phyloP scores from a whole-genome alignment of 495 filamentous ascomycete genomes.

The Aspergillus sclerotioniger region DNA sequence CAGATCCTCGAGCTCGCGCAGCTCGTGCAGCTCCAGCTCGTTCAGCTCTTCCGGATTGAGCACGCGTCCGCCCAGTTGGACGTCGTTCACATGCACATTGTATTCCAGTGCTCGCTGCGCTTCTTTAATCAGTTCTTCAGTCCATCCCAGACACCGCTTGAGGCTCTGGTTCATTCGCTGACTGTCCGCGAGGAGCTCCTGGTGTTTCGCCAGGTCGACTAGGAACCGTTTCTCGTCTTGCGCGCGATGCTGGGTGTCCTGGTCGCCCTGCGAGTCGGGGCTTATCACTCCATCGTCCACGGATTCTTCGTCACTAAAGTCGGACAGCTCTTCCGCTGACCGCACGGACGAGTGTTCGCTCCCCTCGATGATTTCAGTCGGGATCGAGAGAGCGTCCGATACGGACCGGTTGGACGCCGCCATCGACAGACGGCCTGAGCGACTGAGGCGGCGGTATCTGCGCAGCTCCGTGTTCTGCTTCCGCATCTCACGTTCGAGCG shows the following conservation, averaged over 20 bases:
- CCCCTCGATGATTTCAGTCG: slow-evolving; percentile 38
- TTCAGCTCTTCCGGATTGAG: slow-evolving; percentile 64
- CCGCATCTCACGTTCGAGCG: slow-evolving; percentile 83
- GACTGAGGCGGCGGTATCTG: slow-evolving; percentile 75
- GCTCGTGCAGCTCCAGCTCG: slow-evolving; percentile 49
- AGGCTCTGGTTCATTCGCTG: slow-evolving; percentile 93
- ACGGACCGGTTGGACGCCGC: slow-evolving; percentile 44
- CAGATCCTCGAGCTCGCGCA: slow-evolving; percentile 26
- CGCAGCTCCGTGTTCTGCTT: slow-evolving; percentile 89
- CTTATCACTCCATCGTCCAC: slow-evolving; percentile 29
- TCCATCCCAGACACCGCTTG: slow-evolving; percentile 79
- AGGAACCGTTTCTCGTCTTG: slow-evolving; percentile 74
- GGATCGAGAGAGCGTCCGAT: slow-evolving; percentile 37
- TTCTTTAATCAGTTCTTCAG: slow-evolving; percentile 85
- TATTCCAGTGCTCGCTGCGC: slow-evolving; percentile 85
- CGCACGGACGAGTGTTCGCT: slow-evolving; percentile 35
- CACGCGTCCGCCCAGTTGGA: slow-evolving; percentile 80
- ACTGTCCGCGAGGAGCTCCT: slow-evolving; percentile 79
- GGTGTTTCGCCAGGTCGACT: slow-evolving; percentile 84
- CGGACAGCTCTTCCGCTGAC: slow-evolving; percentile 43
- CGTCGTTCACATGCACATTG: slow-evolving; percentile 67
- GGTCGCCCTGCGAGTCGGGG: slow-evolving; percentile 37
- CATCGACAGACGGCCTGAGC: slow-evolving; percentile 69
- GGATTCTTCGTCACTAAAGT: slow-evolving; percentile 47
- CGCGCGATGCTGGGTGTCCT: slow-evolving; percentile 41